A percentile compares a stretch with the other conserved stretches of the same genome.
Evolutionary conservation across 1,139 yeast genomes (phyloP).

Genomic region (Pneumocystis oryctolagi): DNA sequence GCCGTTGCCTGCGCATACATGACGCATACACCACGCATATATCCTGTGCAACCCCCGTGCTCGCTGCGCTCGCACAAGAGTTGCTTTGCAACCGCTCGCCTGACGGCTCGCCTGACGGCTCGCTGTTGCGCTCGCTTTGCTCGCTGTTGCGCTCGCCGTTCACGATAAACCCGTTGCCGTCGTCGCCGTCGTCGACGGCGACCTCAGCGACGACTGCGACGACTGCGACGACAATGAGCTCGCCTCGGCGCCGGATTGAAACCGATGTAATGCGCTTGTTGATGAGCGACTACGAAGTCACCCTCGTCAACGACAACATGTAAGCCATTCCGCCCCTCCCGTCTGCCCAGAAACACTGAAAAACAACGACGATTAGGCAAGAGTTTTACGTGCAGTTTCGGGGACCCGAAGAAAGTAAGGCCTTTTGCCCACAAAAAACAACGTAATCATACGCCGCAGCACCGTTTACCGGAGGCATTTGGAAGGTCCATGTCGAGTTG

Average conservation of each 20-base stretch:
- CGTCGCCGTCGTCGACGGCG: too few relatives aligned
- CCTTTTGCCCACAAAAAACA: not conserved
- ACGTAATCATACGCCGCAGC: conserved; percentile 22
- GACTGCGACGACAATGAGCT: conserved; percentile 32
- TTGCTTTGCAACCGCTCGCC: not conserved
- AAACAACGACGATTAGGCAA: conserved; percentile 29
- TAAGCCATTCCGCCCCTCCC: conserved; percentile 10
- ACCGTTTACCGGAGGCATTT: conserved; percentile 78
- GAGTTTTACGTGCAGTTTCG: conserved; percentile 74
- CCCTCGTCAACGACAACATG: conserved; percentile 71
- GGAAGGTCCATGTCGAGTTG: conserved; percentile 85
- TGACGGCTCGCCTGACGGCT: too few relatives aligned
- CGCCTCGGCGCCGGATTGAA: conserved; percentile 79
- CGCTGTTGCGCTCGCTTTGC: too few relatives aligned
- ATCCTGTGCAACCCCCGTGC: too few relatives aligned
- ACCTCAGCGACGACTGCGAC: too few relatives aligned
- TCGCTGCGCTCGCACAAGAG: too few relatives aligned
- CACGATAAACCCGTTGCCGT: too few relatives aligned
- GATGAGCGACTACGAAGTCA: conserved; percentile 89
- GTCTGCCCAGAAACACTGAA: too few relatives aligned
- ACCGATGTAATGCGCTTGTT: conserved; percentile 94
- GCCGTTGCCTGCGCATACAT: too few relatives aligned
- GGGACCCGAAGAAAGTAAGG: conserved; percentile 66
- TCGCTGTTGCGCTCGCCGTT: too few relatives aligned
- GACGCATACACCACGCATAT: not conserved